phyloP scores from a whole-genome alignment of 2,329 filamentous ascomycete species.

The Cryphonectria japonica region DNA sequence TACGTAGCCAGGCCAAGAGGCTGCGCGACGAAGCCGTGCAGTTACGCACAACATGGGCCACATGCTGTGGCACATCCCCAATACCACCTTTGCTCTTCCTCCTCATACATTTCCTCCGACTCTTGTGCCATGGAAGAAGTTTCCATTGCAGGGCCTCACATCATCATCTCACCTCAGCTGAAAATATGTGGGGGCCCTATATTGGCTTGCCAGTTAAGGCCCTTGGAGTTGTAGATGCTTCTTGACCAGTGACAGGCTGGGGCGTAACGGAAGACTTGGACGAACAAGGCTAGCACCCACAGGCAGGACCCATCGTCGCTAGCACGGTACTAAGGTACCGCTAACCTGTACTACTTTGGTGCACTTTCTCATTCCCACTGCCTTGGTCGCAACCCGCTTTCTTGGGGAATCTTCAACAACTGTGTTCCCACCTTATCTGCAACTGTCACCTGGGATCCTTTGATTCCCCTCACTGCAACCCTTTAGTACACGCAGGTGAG shows the following conservation, averaged over 20 bases:
- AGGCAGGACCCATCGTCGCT: not conserved
- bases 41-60: no score
- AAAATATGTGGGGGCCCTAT: conserved; percentile 2
- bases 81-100: not conserved
- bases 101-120: not conserved
- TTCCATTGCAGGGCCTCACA: not conserved
- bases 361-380: not conserved
- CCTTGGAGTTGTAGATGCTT: not conserved
- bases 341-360: not conserved
- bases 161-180: conserved; percentile 14
- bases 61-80: not conserved
- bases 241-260: not conserved
- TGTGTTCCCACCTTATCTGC: not conserved
- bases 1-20: not conserved
- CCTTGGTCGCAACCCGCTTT: not conserved
- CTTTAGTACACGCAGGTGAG: not conserved
- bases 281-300: not conserved
- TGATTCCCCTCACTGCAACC: not conserved
- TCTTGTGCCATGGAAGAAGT: not conserved
- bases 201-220: not conserved
- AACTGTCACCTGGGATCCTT: not conserved
- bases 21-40: not conserved
- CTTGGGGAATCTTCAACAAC: not conserved
- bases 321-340: not conserved
- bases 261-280: not conserved